phyloP scores from a whole-genome alignment of 768 basidiomycete genomes.

The Suillus brevipes region DNA sequence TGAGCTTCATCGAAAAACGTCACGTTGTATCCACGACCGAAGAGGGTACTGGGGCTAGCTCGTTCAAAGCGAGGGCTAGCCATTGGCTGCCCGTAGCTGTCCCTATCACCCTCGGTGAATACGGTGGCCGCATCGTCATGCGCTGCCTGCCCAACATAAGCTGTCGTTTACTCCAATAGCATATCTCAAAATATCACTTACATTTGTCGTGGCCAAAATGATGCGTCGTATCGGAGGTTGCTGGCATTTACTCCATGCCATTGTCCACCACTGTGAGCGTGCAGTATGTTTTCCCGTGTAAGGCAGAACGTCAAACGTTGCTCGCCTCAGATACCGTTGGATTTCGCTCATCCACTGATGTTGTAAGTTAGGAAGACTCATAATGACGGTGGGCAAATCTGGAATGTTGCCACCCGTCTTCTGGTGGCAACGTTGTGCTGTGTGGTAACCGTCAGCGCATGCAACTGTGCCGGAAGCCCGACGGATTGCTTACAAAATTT shows the following conservation, averaged over 20 bases:
- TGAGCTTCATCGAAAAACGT: no score
- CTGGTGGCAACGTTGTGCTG: not conserved
- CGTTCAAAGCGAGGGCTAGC: not conserved
- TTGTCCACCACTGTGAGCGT: not conserved
- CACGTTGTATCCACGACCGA: not conserved
- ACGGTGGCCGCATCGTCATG: not conserved
- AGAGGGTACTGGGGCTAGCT: not conserved
- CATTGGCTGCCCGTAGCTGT: not conserved
- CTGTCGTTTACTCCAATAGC: not conserved
- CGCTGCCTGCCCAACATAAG: not conserved
- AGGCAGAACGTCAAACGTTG: not conserved
- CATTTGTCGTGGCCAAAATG: not conserved
- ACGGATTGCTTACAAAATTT: not conserved
- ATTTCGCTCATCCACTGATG: not conserved
- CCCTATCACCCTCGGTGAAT: not conserved
- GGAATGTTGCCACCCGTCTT: not conserved
- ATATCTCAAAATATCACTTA: not conserved
- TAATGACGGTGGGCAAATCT: not conserved
- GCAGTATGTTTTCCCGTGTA: not conserved
- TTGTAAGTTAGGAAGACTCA: not conserved
- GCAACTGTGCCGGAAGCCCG: not conserved
- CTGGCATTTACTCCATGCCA: not conserved
- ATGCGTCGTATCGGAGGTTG: not conserved
- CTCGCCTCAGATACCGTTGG: not conserved
- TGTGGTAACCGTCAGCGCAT: not conserved